Evolutionary conservation across 352 stramenopile species (phyloP).

Genomic region (Globisporangium barbulae): DNA sequence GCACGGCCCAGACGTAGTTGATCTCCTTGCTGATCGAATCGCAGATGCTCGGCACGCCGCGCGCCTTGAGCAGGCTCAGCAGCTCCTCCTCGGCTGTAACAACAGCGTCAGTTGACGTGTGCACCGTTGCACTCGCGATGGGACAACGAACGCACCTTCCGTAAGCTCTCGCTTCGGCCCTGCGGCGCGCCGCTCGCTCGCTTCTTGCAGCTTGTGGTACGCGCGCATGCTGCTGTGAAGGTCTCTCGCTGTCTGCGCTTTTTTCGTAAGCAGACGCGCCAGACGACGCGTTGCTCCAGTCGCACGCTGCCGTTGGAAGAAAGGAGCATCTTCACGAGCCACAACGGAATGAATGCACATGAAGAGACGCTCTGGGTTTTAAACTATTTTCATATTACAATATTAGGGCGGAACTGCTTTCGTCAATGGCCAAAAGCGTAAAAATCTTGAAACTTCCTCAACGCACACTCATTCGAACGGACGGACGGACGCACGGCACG

Average conservation of each 20-base stretch:
- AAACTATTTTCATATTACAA: conserved; percentile 22
- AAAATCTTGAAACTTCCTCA: conserved; percentile 10
- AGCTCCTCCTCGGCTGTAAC: conserved; percentile 59
- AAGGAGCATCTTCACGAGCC: conserved; percentile 4
- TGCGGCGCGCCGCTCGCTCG: neutral
- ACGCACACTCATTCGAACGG: neutral
- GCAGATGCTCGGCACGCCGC: conserved; percentile 62
- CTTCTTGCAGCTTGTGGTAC: conserved; percentile 29
- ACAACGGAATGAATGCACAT: neutral
- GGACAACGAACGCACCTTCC: conserved; percentile 25
- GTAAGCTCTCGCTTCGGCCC: conserved; percentile 26
- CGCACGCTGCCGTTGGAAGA: neutral
- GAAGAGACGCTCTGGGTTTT: neutral
- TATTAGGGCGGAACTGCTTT: conserved; percentile 12
- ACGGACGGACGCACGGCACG: neutral
- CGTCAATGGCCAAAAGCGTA: conserved; percentile 7
- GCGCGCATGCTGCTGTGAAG: conserved; percentile 18
- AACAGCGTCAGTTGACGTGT: neutral
- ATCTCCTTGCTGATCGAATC: conserved; percentile 74
- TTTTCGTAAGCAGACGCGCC: neutral
- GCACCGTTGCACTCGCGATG: neutral
- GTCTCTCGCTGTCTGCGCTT: neutral
- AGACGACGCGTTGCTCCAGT: conserved; percentile 11
- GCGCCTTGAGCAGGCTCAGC: conserved; percentile 53
- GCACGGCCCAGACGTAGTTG: conserved; percentile 70